Evolutionary conservation across 176 grass and related monocot species (phyloP), one percentile per base, ranked within the genome.

Genomic region (Bonia amplexicaulis): DNA sequence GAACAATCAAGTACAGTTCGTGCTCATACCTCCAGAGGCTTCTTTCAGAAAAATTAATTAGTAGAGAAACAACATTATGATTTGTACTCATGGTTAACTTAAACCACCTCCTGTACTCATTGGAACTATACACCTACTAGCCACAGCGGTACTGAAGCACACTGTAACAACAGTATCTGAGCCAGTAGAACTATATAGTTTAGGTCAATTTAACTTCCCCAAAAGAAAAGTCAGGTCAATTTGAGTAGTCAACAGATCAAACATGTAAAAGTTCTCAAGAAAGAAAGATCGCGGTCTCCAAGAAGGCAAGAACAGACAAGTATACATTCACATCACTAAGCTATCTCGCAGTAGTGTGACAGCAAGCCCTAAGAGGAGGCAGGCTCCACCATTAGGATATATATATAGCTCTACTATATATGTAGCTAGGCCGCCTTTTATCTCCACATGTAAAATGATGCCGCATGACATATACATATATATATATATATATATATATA

Each of bases 231-330:
- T 66, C n/a, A 87, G 64, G 80, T 87, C 80, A 87, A 87, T 80
- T 84, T 40, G 41, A 84, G 80, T 80, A 65, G 74, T 74, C 89
- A 87, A 83, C 80, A 83, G 69, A 75, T 35, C 66, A 83, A 83
- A 51, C 84, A 82, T 90, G 79, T 59, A 58, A 90, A 74, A 49
- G 74, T 67, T 66, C 59, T 84, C 74, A 45, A 79, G 89, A 83
- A 84, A 87, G 85, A 79, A 52, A 58, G 19, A 64, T 74, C 89
- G 68, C 84, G 53, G 61, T 87, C 74, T 90, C 85, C 80, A 41
- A 90, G 88, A 86, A 83, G 73, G 46, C 78, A 82, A 84, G 68
- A 80, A 87, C 74, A 73, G 80, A 84, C 60, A 87, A 90, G 85
- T 83, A 42, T 68, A 79, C 84, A 48, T 51, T 78, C 55, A 79